Conservation (phyloP, 2,329 filamentous ascomycete species). For the Elsinoe fawcettii region DNA sequence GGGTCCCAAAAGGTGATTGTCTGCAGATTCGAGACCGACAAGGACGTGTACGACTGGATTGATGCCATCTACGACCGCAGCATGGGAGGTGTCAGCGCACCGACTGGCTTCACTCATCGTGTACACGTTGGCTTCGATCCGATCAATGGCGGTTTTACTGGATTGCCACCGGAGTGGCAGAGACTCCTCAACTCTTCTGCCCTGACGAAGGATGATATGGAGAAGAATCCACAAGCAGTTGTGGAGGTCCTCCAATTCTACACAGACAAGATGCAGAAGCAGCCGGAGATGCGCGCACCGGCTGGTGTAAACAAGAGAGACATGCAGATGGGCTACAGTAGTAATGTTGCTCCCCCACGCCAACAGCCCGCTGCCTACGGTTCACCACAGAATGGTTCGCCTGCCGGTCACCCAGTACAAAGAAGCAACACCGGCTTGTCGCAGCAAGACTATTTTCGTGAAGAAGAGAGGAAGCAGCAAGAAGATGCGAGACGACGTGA, state of each 20-base stretch:
- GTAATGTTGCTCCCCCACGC: constrained; percentile 41
- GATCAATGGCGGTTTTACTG: constrained; percentile 88
- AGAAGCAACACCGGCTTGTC: constrained; percentile 26
- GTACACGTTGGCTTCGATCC: constrained; percentile 98
- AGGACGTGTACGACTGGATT: constrained; percentile 98
- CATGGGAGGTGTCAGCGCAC: constrained; percentile 97
- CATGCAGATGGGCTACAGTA: constrained; percentile 42
- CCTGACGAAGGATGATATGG: constrained; percentile 97
- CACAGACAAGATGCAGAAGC: constrained; percentile 68
- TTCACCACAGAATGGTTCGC: constrained; percentile 16
- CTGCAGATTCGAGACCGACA: constrained; percentile 89
- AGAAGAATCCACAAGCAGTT: constrained; percentile 70
- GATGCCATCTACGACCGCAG: constrained; percentile 96
- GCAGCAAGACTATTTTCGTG: constrained; percentile 25
- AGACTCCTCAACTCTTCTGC: constrained; percentile 92
- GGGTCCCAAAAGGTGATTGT: constrained; percentile 75
- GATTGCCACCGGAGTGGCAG: constrained; percentile 92
- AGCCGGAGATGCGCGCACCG: constrained; percentile 61
- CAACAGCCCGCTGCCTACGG: constrained; percentile 37
- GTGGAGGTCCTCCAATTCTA: constrained; percentile 78
- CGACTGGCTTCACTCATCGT: constrained; percentile 94
- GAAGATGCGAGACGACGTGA: constrained; percentile 33
- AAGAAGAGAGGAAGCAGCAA: constrained; percentile 33
- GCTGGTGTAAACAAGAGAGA: constrained; percentile 54
- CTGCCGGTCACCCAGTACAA: constrained; percentile 16